A percentile compares a stretch with the other conserved stretches of the same genome.
phyloP scores from a whole-genome alignment of 176 grass and related monocot genomes.

The Avena insularis region DNA sequence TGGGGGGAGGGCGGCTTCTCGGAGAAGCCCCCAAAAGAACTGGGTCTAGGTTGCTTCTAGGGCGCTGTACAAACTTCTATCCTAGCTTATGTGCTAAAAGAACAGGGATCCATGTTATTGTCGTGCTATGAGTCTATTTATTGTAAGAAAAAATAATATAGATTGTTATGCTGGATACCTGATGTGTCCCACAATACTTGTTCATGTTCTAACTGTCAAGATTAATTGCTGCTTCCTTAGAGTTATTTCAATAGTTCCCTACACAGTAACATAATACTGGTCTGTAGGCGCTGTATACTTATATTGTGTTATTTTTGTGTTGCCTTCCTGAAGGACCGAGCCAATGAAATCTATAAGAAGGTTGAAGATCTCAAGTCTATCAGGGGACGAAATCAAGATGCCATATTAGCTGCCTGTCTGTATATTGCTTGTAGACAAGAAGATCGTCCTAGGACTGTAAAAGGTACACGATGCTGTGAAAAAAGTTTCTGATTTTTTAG shows the following conservation, averaged over 20 bases:
- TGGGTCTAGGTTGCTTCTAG: neutral
- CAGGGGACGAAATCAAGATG: slow-evolving; percentile 88
- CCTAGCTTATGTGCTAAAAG: slow-evolving; percentile 23
- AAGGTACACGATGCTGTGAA: slow-evolving; percentile 49
- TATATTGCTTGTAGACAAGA: slow-evolving; percentile 97
- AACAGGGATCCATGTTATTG: neutral
- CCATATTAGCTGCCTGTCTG: slow-evolving; percentile 82
- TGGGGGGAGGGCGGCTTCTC: no score
- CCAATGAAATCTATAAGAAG: slow-evolving; percentile 95
- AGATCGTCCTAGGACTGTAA: slow-evolving; percentile 82
- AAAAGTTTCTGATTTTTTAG: neutral
- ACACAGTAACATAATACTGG: neutral
- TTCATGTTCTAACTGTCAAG: neutral
- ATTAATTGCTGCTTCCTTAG: neutral
- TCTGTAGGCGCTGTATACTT: slow-evolving; percentile 14
- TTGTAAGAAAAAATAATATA: neutral
- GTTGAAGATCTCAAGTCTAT: slow-evolving; percentile 93
- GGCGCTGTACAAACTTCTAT: neutral
- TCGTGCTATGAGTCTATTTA: neutral
- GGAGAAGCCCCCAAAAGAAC: no score
- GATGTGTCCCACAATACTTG: slow-evolving; percentile 1
- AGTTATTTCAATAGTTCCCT: neutral
- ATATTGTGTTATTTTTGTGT: slow-evolving; percentile 23
- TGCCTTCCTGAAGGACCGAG: slow-evolving; percentile 63
- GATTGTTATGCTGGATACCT: slow-evolving; percentile 2